Evolutionary conservation across 2,329 filamentous ascomycete species (phyloP).

Genomic region (Clarireedia monteithiana): DNA sequence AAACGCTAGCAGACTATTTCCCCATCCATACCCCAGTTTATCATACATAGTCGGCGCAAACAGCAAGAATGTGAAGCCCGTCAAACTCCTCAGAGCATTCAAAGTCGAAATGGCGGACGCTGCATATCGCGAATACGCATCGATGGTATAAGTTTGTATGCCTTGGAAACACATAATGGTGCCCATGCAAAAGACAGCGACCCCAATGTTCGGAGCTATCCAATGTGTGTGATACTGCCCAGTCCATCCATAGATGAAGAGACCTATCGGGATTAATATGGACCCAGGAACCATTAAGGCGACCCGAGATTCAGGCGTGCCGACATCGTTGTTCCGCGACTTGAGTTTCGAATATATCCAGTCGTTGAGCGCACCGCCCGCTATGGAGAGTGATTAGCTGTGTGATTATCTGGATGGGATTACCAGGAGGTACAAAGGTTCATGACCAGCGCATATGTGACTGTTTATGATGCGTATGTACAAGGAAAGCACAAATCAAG

Average conservation of each 20-base stretch:
- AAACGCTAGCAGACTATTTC: conserved; percentile 27
- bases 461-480: too few species aligned
- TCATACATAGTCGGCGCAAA: conserved; percentile 20
- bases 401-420: conserved; percentile 22
- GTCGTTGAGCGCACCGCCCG: conserved; percentile 38
- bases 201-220: conserved; percentile 49
- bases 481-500: too few species aligned
- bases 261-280: conserved; percentile 45
- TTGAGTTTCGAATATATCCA: conserved; percentile 17
- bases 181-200: conserved; percentile 40
- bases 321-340: conserved; percentile 15
- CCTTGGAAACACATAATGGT: conserved; percentile 28
- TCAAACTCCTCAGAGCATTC: conserved; percentile 12
- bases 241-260: conserved; percentile 51
- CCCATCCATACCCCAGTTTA: conserved; percentile 38
- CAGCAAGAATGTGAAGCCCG: conserved; percentile 17
- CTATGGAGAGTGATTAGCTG: conserved; percentile 37
- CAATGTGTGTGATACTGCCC: conserved; percentile 42
- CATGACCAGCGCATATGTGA: too few species aligned
- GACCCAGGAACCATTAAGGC: conserved; percentile 48
- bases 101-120: conserved; percentile 33
- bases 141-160: conserved; percentile 41
- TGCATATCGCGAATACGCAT: conserved; percentile 33
- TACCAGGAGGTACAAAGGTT: too few species aligned
- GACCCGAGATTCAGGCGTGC: conserved; percentile 50